Evolutionary conservation across 495 filamentous ascomycete genomes (phyloP), one percentile per base, ranked within the genome.

Genomic region (Trypethelium eluteriae): DNA sequence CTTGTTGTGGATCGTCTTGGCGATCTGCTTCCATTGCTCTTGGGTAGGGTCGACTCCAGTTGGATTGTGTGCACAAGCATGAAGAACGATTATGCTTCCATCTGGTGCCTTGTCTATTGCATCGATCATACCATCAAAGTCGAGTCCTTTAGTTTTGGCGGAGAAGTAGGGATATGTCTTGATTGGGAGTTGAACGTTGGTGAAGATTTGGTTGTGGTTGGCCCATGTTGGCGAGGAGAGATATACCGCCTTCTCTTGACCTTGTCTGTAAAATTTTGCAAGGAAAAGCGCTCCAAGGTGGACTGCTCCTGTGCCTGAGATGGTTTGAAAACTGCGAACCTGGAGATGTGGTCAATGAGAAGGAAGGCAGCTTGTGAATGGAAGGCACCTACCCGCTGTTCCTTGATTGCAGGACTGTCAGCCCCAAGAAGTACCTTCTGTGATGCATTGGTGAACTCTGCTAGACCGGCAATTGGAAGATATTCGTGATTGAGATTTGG

Each of bases 151-250:
- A 64, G 93, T 97, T 72, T 88, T 68, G 71, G 87, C 80, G 70
- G 85, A 84, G 81, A 96, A 99, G 82, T 99, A 99, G 12, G 94
- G 95, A 81, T 99, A 99, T 68, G 82, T 82, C 63, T 87, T 86
- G 70, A 90, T 85, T 11, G 85, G 81, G 38, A 98, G 80, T 73
- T 83, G 79, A 75, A 97, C 92, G 76, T 99, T 99, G 74, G 81
- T 83, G 82, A 99, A 96, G 81, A 99, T 96, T 76, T 99, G 94
- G 82, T 93, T 85, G 85, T 99, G 94, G 79, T 99, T 99, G 66
- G 89, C 90, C 94, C 94, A 99, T 59, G 94, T 99, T 64, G 94
- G 94, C 72, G 87, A 88, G 73, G 91, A 96, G 78, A 97, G 82
- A 80, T 96, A 95, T 77, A 96, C 83, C 66, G 84, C 80, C 73